phyloP scores from a whole-genome alignment of 1,284 basidiomycete species.

The Apiotrichum brassicae region DNA sequence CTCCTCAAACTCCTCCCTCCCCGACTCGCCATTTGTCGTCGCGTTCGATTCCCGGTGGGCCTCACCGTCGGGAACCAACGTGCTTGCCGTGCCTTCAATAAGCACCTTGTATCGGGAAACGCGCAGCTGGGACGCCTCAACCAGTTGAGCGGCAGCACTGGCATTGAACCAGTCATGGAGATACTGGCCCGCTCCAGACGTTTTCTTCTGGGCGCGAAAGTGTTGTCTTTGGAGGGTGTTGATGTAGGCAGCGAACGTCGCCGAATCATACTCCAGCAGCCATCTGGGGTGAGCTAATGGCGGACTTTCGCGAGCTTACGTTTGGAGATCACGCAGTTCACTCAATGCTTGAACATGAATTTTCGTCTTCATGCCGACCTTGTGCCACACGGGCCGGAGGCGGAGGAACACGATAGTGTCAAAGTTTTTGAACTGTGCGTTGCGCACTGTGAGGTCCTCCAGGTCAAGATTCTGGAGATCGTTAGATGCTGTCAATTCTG shows the following conservation, averaged over 20 bases:
- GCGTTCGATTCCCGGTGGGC: slow-evolving; percentile 5
- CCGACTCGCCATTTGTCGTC: slow-evolving; percentile 21
- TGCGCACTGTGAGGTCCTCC: slow-evolving; percentile 88
- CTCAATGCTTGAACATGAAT: slow-evolving; percentile 85
- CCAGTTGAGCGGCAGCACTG: slow-evolving; percentile 78
- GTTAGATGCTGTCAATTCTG: neutral
- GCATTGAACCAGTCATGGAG: slow-evolving; percentile 46
- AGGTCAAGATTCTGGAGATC: slow-evolving; percentile 65
- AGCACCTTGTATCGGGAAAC: slow-evolving; percentile 23
- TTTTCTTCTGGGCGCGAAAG: slow-evolving; percentile 38
- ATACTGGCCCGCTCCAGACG: slow-evolving; percentile 34
- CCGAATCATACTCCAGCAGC: slow-evolving; percentile 81
- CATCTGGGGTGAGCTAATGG: slow-evolving; percentile 53
- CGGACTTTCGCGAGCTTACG: slow-evolving; percentile 50
- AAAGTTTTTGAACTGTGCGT: slow-evolving; percentile 90
- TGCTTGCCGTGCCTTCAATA: slow-evolving; percentile 64
- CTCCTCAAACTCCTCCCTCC: slow-evolving; percentile 28
- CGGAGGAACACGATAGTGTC: slow-evolving; percentile 82
- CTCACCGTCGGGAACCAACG: slow-evolving; percentile 46
- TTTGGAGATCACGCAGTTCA: slow-evolving; percentile 74
- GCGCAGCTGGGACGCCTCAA: slow-evolving; percentile 49
- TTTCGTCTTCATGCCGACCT: slow-evolving; percentile 84
- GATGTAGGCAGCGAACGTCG: slow-evolving; percentile 85
- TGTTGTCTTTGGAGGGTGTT: slow-evolving; percentile 62
- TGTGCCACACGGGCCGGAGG: slow-evolving; percentile 93